Evolutionary conservation across 768 basidiomycete species (phyloP).

Genomic region (Peribolospora kevripleyi): DNA sequence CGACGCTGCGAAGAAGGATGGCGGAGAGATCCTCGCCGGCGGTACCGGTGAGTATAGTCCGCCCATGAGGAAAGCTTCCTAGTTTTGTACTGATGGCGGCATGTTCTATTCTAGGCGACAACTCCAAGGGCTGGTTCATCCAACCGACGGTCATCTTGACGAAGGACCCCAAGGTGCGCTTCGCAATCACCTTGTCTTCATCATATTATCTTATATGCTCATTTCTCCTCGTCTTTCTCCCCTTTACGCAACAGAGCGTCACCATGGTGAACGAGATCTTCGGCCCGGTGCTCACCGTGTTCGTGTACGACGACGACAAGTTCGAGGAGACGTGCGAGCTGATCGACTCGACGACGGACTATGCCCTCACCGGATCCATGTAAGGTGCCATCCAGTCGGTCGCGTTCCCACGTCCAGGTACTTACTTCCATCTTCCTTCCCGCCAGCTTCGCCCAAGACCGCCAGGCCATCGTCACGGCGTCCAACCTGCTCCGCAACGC

Average conservation of each 20-base stretch:
- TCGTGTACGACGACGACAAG: slow-evolving; percentile 64
- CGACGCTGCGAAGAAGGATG: slow-evolving; percentile 58
- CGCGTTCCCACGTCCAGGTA: not conserved
- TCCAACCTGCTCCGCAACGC: slow-evolving; percentile 66
- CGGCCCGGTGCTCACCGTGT: slow-evolving; percentile 83
- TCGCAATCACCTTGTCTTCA: not conserved
- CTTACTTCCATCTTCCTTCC: not conserved
- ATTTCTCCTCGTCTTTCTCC: not conserved
- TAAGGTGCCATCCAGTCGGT: slow-evolving; percentile 21
- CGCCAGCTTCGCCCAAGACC: slow-evolving; percentile 53
- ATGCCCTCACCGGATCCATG: slow-evolving; percentile 90
- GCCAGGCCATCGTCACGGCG: slow-evolving; percentile 51
- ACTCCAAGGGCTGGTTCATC: slow-evolving; percentile 77
- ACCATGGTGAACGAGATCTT: slow-evolving; percentile 93
- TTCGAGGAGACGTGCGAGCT: slow-evolving; percentile 68
- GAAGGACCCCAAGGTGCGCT: slow-evolving; percentile 46
- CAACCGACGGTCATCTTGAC: slow-evolving; percentile 85
- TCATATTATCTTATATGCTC: not conserved
- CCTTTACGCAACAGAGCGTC: slow-evolving; percentile 19
- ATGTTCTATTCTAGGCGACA: slow-evolving; percentile 32
- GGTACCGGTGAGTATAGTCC: slow-evolving; percentile 34
- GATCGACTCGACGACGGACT: slow-evolving; percentile 61
- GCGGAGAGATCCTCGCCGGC: slow-evolving; percentile 72
- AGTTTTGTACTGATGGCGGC: not conserved
- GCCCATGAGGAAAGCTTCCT: not conserved